A percentile compares a stretch with the other conserved stretches of the same genome.
Conservation (phyloP, 78 protist species). For the Bigelowiella natans region DNA sequence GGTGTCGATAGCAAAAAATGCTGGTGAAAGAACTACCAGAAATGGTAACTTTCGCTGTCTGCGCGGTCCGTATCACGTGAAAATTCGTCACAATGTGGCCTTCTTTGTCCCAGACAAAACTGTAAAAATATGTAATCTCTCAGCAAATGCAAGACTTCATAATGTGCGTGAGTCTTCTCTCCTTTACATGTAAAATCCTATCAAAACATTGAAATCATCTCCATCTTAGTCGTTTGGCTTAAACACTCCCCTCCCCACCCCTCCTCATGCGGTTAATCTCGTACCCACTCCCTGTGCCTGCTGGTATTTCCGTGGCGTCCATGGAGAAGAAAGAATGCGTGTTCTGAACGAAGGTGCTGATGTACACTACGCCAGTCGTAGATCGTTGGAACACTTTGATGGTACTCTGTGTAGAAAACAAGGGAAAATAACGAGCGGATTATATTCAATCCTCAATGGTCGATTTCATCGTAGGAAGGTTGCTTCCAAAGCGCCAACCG, state of each 20-base stretch:
- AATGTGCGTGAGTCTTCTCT: too few species aligned
- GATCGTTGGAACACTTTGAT: not conserved
- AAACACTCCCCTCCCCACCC: not conserved
- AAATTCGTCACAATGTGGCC: conserved; percentile 23
- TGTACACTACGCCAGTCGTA: not conserved
- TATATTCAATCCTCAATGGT: too few species aligned
- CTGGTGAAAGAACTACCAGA: not conserved
- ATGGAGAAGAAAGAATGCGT: not conserved
- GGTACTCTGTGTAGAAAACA: not conserved
- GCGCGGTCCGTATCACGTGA: conserved; percentile 2
- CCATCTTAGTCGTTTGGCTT: not conserved
- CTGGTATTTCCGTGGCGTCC: not conserved
- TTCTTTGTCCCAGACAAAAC: not conserved
- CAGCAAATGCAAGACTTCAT: too few species aligned
- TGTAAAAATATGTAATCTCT: not conserved
- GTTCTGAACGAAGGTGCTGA: not conserved
- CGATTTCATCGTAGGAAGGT: too few species aligned
- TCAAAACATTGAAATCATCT: not conserved
- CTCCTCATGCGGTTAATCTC: not conserved
- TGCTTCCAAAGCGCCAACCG: too few species aligned
- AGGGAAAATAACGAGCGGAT: too few species aligned
- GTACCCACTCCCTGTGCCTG: conserved; percentile 13
- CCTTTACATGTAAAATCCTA: too few species aligned
- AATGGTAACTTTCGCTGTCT: not conserved
- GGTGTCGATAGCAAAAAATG: too few species aligned